Percentiles rank a stretch among this genome's conserved stretches.
phyloP scores from a whole-genome alignment of 176 grass and related monocot genomes.

The Aegilops bicornis region DNA sequence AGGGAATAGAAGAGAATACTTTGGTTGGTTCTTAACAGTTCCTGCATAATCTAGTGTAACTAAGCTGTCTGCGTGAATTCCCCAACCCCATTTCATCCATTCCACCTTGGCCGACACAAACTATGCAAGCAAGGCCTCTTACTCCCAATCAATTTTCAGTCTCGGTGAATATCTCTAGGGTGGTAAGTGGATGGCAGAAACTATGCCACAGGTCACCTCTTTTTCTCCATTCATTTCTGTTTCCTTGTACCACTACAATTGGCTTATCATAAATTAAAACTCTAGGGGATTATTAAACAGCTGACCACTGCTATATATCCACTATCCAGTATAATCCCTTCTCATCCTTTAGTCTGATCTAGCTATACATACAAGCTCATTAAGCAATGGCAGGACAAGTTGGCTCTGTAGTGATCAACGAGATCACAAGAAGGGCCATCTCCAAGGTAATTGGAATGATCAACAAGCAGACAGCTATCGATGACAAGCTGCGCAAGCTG shows the following conservation, averaged over 20 bases:
- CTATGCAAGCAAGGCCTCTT: not conserved
- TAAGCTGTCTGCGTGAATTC: too few species aligned
- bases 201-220: not conserved
- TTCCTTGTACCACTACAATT: not conserved
- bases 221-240: not conserved
- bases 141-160: not conserved
- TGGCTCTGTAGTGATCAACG: not conserved
- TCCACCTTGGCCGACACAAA: not conserved
- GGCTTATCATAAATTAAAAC: not conserved
- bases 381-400: not conserved
- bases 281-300: not conserved
- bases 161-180: not conserved
- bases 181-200: not conserved
- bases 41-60: not conserved
- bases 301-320: not conserved
- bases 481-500: not conserved
- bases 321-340: not conserved
- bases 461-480: not conserved
- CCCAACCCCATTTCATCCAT: not conserved
- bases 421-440: not conserved
- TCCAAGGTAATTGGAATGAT: conserved; percentile 1
- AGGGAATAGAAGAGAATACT: not conserved
- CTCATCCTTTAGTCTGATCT: not conserved
- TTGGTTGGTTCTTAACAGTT: not conserved
- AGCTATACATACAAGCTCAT: not conserved